These are phyloP conservation scores for Serendipita indica DNA, from an alignment of 768 basidiomycete genomes.

Conservation along the genomic window DNA sequence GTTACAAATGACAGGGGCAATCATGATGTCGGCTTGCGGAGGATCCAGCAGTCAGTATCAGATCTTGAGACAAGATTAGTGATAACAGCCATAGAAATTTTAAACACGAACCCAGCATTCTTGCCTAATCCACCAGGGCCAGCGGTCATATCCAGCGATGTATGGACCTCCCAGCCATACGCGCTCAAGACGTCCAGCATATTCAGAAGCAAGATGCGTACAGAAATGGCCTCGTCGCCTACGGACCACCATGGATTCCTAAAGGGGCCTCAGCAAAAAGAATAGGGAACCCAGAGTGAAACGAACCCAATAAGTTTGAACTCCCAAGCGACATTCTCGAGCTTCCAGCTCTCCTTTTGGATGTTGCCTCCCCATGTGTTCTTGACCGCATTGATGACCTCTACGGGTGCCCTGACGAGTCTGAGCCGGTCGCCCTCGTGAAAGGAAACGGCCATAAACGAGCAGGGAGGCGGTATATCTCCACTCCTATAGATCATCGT, in stretches of 20 bases:
- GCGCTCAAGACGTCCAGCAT: not conserved
- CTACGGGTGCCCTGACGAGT: conserved; percentile 19
- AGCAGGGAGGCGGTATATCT: conserved; percentile 7
- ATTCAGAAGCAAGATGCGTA: conserved; percentile 7
- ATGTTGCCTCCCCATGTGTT: not conserved
- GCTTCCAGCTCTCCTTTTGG: conserved; percentile 12
- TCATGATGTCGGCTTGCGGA: not conserved
- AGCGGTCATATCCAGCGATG: conserved; percentile 9
- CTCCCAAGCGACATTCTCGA: conserved; percentile 8
- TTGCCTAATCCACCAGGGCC: conserved; percentile 6
- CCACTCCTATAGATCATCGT: conserved; percentile 18
- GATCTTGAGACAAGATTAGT: not conserved
- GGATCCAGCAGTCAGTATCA: conserved; percentile 6
- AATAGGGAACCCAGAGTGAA: not conserved
- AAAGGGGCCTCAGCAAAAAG: not conserved
- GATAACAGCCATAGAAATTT: not conserved
- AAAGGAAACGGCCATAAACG: conserved; percentile 20
- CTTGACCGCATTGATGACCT: conserved; percentile 16
- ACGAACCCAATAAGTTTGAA: conserved; percentile 8
- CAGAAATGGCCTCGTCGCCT: conserved; percentile 1
- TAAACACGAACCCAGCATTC: not conserved
- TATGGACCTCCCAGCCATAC: conserved; percentile 4
- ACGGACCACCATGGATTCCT: conserved; percentile 5
- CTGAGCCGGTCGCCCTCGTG: conserved; percentile 22
- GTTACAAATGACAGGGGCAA: no score